Conservation (phyloP, 164 flowering plant genomes). For the Chloranthus sessilifolius region DNA sequence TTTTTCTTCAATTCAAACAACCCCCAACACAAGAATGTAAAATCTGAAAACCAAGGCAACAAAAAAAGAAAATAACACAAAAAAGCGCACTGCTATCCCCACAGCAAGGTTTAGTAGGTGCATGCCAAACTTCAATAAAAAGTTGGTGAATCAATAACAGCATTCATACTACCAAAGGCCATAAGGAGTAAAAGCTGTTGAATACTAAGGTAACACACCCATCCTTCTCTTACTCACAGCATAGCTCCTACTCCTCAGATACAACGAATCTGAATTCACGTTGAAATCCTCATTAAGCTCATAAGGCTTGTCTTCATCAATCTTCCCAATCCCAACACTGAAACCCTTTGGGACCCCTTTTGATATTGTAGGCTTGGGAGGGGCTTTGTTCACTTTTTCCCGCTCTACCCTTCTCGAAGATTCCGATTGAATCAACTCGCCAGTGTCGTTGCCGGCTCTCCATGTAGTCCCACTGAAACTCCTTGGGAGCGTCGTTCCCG, state of each 20-base stretch:
- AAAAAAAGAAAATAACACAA: too few relatives aligned
- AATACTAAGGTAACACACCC: neutral
- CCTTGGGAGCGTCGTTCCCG: slow-evolving; percentile 1
- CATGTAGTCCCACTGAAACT: slow-evolving; percentile 7
- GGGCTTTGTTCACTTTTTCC: neutral
- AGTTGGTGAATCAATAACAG: too few relatives aligned
- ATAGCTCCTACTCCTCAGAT: slow-evolving; percentile 54
- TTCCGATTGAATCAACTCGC: neutral
- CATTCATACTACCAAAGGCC: too few relatives aligned
- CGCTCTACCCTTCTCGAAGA: slow-evolving; percentile 1
- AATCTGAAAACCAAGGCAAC: too few relatives aligned
- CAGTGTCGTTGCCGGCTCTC: neutral
- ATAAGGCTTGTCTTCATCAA: slow-evolving; percentile 57
- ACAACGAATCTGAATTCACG: slow-evolving; percentile 15
- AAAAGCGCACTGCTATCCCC: too few relatives aligned
- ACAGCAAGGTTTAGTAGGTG: too few relatives aligned
- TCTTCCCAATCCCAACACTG: slow-evolving; percentile 63
- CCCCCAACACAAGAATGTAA: too few relatives aligned
- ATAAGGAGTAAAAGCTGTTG: too few relatives aligned
- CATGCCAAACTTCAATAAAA: too few relatives aligned
- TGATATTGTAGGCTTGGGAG: neutral
- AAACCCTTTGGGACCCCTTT: slow-evolving; percentile 38
- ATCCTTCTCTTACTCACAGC: slow-evolving; percentile 25
- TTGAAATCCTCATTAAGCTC: slow-evolving; percentile 29
- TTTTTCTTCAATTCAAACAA: too few relatives aligned